phyloP scores from a whole-genome alignment of 2,329 filamentous ascomycete genomes.

The Apiospora malaysiana region DNA sequence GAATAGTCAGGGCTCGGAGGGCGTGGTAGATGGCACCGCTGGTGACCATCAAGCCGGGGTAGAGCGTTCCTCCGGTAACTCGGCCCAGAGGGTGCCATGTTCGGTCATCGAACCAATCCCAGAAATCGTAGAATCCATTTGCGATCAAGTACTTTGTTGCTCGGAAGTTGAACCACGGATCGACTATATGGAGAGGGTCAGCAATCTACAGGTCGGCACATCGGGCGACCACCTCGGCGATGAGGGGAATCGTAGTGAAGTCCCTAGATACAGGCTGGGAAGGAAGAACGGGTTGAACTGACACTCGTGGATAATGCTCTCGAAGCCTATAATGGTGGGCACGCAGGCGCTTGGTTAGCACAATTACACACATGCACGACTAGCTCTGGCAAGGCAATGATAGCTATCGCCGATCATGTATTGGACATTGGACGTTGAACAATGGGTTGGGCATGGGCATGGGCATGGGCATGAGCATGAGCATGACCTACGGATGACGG shows the following conservation, averaged over 20 bases:
- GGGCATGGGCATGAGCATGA: constrained; percentile 23
- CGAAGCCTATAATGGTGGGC: constrained; percentile 69
- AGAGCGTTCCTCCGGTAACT: constrained; percentile 98
- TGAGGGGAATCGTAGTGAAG: background rate
- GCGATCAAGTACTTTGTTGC: constrained; percentile 97
- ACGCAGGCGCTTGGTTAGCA: constrained; percentile 21
- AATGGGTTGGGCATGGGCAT: background rate
- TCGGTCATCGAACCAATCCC: constrained; percentile 99
- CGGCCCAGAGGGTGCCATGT: constrained; percentile 99
- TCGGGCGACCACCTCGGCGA: too few species aligned
- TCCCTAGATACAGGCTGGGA: background rate
- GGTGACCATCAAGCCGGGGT: constrained; percentile 98
- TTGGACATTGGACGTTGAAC: constrained; percentile 21
- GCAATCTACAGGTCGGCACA: constrained; percentile 19
- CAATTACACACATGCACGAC: background rate
- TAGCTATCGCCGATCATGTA: background rate
- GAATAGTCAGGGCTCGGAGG: constrained; percentile 85
- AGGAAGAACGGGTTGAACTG: constrained; percentile 43
- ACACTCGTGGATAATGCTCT: constrained; percentile 99
- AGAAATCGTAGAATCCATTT: constrained; percentile 98
- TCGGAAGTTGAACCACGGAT: constrained; percentile 99
- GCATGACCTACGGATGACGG: constrained; percentile 83
- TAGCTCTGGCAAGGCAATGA: background rate
- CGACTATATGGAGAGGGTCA: constrained; percentile 65
- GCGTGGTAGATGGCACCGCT: constrained; percentile 96